These are phyloP conservation scores for Cryphonectria radicalis DNA, from an alignment of 2,329 filamentous ascomycete genomes.

Conservation along the genomic window DNA sequence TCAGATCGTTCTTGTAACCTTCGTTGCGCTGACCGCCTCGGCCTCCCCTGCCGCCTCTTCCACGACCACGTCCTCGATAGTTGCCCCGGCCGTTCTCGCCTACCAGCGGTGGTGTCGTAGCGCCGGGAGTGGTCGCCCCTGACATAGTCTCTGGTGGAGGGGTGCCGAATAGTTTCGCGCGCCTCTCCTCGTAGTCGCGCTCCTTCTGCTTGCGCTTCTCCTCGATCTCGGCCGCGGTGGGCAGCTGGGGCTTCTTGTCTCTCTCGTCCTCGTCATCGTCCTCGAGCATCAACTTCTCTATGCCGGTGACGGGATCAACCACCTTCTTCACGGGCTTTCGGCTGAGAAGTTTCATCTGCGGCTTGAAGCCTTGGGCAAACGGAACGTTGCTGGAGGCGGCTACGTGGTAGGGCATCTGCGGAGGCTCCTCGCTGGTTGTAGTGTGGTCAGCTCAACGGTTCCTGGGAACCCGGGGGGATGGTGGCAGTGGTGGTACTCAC, in stretches of 20 bases:
- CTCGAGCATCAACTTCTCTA: conserved; percentile 50
- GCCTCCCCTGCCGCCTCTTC: conserved; percentile 49
- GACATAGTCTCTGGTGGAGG: conserved; percentile 41
- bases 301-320: conserved; percentile 56
- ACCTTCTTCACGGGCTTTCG: conserved; percentile 73
- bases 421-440: conserved; percentile 67
- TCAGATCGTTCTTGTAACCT: conserved; percentile 30
- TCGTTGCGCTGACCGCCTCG: conserved; percentile 42
- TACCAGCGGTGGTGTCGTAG: conserved; percentile 61
- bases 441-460: conserved; percentile 19
- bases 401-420: conserved; percentile 77
- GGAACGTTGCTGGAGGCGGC: conserved; percentile 58
- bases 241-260: conserved; percentile 53
- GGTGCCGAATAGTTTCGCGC: conserved; percentile 84
- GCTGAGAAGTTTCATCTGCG: conserved; percentile 81
- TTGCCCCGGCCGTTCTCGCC: conserved; percentile 48
- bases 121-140: conserved; percentile 65
- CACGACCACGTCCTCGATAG: conserved; percentile 51
- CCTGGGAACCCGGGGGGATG: neutral
- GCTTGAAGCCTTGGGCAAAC: conserved; percentile 72
- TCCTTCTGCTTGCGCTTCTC: conserved; percentile 79
- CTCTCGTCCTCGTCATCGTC: conserved; percentile 66
- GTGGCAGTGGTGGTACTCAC: conserved; percentile 52
- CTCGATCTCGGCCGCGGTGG: conserved; percentile 76
- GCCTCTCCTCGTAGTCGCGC: conserved; percentile 83